A percentile compares a stretch with the other conserved stretches of the same genome.
Conservation (phyloP, 768 basidiomycete genomes). For the Suillus clintonianus region DNA sequence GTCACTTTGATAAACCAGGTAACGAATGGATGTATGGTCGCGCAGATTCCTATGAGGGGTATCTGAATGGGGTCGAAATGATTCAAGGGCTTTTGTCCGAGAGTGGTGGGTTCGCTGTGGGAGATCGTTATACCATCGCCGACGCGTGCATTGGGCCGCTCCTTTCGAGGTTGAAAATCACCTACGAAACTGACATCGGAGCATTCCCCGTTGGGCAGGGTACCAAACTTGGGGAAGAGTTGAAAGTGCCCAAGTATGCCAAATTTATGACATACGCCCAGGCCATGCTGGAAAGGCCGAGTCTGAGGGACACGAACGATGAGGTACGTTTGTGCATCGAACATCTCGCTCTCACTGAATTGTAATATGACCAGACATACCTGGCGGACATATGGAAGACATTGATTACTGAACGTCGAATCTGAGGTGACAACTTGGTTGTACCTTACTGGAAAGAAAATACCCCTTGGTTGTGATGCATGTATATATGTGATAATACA, state of each 20-base stretch:
- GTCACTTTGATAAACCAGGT: constrained; percentile 40
- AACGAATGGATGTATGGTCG: constrained; percentile 28
- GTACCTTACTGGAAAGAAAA: neutral
- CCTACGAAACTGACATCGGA: constrained; percentile 51
- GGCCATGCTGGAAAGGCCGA: constrained; percentile 49
- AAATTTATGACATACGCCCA: constrained; percentile 49
- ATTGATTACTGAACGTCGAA: neutral
- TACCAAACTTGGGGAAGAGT: constrained; percentile 38
- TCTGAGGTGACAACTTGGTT: neutral
- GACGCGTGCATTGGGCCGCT: constrained; percentile 62
- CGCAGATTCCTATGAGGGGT: constrained; percentile 39
- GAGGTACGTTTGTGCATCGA: constrained; percentile 36
- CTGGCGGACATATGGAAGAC: neutral
- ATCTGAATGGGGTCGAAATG: constrained; percentile 45
- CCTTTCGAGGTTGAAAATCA: constrained; percentile 48
- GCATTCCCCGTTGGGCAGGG: constrained; percentile 51
- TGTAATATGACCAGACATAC: neutral
- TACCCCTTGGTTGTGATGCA: neutral
- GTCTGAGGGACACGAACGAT: constrained; percentile 55
- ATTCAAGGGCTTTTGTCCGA: constrained; percentile 51
- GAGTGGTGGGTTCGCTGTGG: constrained; percentile 36
- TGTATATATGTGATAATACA: neutral
- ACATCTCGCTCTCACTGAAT: neutral
- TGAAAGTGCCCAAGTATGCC: constrained; percentile 45
- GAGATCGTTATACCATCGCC: constrained; percentile 42